Percentiles rank a stretch among this genome's conserved stretches.
phyloP scores from a whole-genome alignment of 331 rosid species.

The Saraca asoca region DNA sequence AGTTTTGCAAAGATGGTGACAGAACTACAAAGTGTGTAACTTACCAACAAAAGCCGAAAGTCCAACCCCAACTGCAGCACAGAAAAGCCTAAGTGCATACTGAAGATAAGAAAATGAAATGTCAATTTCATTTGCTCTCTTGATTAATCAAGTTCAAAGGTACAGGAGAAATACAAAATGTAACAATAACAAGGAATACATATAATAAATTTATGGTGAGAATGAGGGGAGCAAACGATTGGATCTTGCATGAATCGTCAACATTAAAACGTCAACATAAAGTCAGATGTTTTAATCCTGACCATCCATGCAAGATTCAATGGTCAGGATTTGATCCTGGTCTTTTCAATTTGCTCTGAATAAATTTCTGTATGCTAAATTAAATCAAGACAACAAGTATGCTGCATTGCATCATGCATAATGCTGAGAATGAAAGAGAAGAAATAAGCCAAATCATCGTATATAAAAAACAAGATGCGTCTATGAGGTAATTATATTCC shows the following conservation, averaged over 20 bases:
- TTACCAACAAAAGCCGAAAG: constrained; percentile 79
- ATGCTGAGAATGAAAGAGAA: background rate
- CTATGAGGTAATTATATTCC: too few species aligned
- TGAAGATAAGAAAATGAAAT: constrained; percentile 37
- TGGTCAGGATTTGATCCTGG: too few species aligned
- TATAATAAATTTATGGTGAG: too few species aligned
- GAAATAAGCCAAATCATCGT: background rate
- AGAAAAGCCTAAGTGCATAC: constrained; percentile 72
- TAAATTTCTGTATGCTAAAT: background rate
- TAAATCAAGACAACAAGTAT: background rate
- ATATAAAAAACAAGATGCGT: too few species aligned
- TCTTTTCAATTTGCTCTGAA: too few species aligned
- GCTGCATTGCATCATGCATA: background rate
- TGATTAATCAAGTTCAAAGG: constrained; percentile 16
- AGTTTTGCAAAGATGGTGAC: constrained; percentile 11
- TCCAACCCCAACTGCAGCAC: constrained; percentile 82
- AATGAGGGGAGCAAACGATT: too few species aligned
- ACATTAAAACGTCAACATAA: too few species aligned
- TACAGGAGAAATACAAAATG: background rate
- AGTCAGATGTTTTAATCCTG: too few species aligned
- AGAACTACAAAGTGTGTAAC: constrained; percentile 17
- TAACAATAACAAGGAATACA: background rate
- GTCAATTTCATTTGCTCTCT: constrained; percentile 25
- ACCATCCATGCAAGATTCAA: too few species aligned
- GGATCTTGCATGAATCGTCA: too few species aligned